phyloP scores from a whole-genome alignment of 768 basidiomycete genomes.

The Mycena vitilis region DNA sequence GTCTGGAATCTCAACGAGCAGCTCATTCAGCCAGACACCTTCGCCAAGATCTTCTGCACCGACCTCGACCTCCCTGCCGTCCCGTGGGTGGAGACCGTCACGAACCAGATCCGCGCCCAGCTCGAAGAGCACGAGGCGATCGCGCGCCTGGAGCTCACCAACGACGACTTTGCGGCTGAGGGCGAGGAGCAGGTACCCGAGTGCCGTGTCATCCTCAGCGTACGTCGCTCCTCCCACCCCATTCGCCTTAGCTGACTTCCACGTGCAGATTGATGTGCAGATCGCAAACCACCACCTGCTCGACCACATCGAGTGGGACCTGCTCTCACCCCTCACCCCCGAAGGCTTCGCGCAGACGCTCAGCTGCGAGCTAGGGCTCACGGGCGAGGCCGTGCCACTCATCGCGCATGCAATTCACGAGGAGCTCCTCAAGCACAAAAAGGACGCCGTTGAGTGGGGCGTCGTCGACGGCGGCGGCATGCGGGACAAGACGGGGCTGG shows the following conservation, averaged over 20 bases:
- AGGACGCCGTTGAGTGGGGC: slow-evolving; percentile 95
- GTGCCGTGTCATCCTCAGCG: slow-evolving; percentile 85
- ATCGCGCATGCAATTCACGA: slow-evolving; percentile 95
- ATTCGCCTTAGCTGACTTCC: not conserved
- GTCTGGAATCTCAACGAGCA: slow-evolving; percentile 94
- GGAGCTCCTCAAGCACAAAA: slow-evolving; percentile 91
- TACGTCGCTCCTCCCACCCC: too few relatives aligned
- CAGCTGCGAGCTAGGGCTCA: slow-evolving; percentile 87
- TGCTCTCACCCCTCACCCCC: slow-evolving; percentile 92
- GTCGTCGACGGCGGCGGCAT: slow-evolving; percentile 75
- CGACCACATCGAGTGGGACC: slow-evolving; percentile 99
- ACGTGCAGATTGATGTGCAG: slow-evolving; percentile 91
- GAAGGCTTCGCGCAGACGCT: slow-evolving; percentile 85
- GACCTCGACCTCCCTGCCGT: slow-evolving; percentile 82
- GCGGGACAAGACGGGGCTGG: slow-evolving; percentile 87
- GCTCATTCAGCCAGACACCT: slow-evolving; percentile 86
- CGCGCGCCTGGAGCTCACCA: slow-evolving; percentile 77
- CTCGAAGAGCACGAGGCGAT: slow-evolving; percentile 90
- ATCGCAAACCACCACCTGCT: slow-evolving; percentile 90
- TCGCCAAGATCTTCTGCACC: slow-evolving; percentile 87
- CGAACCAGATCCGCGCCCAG: slow-evolving; percentile 90
- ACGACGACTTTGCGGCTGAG: slow-evolving; percentile 55
- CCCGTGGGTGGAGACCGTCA: slow-evolving; percentile 80
- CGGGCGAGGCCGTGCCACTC: slow-evolving; percentile 89
- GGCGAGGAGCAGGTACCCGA: slow-evolving; percentile 73